A percentile compares a stretch with the other conserved stretches of the same genome.
These are phyloP conservation scores for Talaromyces ruber DNA, from an alignment of 495 filamentous ascomycete genomes.

Conservation along the genomic window DNA sequence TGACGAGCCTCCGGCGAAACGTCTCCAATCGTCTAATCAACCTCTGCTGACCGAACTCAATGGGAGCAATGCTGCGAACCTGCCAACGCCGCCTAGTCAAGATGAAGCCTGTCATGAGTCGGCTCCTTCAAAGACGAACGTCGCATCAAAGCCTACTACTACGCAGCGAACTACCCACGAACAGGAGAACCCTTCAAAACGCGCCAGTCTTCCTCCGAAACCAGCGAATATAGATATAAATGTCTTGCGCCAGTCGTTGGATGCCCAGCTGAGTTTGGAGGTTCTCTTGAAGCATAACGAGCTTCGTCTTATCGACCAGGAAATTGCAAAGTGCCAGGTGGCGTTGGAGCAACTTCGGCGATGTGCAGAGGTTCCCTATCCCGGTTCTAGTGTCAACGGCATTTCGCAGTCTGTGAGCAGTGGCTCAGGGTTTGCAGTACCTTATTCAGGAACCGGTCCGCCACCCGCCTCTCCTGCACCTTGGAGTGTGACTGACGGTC, in stretches of 20 bases:
- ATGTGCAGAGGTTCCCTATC: slow-evolving; percentile 84
- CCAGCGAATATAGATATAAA: slow-evolving; percentile 21
- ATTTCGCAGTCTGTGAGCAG: slow-evolving; percentile 55
- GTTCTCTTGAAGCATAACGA: slow-evolving; percentile 93
- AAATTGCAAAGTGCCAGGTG: slow-evolving; percentile 90
- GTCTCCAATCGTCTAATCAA: slow-evolving; percentile 17
- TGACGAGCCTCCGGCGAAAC: slow-evolving; percentile 25
- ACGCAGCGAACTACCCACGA: slow-evolving; percentile 6
- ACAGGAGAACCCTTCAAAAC: slow-evolving; percentile 8
- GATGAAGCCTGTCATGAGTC: background rate
- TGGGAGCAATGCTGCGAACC: slow-evolving; percentile 7
- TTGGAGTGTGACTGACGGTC: slow-evolving; percentile 83
- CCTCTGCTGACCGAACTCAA: slow-evolving; percentile 6
- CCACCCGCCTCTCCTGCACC: slow-evolving; percentile 62
- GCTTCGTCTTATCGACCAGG: slow-evolving; percentile 87
- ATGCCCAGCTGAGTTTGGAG: slow-evolving; percentile 81
- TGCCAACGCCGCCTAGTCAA: slow-evolving; percentile 6
- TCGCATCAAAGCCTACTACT: background rate
- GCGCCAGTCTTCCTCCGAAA: slow-evolving; percentile 14
- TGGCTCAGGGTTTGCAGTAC: slow-evolving; percentile 62
- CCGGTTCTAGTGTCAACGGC: slow-evolving; percentile 54
- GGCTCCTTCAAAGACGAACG: background rate
- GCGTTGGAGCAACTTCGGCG: slow-evolving; percentile 92
- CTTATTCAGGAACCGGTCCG: slow-evolving; percentile 42
- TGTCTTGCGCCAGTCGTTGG: slow-evolving; percentile 60